These are phyloP conservation scores for Cenchrus americanus DNA, from an alignment of 176 grass and related monocot species.

Conservation along the genomic window DNA sequence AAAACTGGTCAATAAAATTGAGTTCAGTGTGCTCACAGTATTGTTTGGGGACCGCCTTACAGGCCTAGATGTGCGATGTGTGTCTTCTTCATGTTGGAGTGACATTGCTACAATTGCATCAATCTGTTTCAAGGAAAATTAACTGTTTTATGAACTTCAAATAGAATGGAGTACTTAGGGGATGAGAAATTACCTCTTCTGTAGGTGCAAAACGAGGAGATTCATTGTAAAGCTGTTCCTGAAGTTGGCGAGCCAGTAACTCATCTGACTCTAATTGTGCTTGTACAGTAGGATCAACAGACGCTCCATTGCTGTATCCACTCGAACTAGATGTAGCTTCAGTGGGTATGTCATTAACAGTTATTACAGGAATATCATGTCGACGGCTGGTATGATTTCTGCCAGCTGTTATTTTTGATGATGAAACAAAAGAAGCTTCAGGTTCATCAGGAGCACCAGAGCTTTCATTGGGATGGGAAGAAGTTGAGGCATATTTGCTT, in stretches of 20 bases:
- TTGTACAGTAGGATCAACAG: conserved; percentile 39
- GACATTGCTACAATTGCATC: conserved; percentile 81
- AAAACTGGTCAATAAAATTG: neutral
- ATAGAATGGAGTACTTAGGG: neutral
- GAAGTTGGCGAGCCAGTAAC: conserved; percentile 83
- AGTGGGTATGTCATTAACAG: conserved; percentile 58
- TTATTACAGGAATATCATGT: conserved; percentile 59
- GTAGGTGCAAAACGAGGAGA: conserved; percentile 44
- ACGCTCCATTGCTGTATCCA: conserved; percentile 12
- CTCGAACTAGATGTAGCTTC: conserved; percentile 42
- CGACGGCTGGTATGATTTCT: conserved; percentile 39
- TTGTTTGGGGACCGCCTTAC: conserved; percentile 40
- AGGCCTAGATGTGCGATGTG: conserved; percentile 41
- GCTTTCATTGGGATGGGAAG: conserved; percentile 39
- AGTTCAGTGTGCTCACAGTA: conserved; percentile 48
- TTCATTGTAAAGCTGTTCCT: conserved; percentile 93
- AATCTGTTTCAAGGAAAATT: conserved; percentile 61
- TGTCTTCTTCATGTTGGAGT: conserved; percentile 75
- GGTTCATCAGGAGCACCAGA: conserved; percentile 47
- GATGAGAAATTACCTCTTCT: conserved; percentile 61
- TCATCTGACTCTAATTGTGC: conserved; percentile 84
- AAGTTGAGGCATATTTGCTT: conserved; percentile 46
- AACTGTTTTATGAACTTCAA: conserved; percentile 25
- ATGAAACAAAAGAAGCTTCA: conserved; percentile 40
- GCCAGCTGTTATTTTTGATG: conserved; percentile 41